Base-by-base conservation (phyloP, 257 asterid genomes). In the Nicotiana undulata region DNA sequence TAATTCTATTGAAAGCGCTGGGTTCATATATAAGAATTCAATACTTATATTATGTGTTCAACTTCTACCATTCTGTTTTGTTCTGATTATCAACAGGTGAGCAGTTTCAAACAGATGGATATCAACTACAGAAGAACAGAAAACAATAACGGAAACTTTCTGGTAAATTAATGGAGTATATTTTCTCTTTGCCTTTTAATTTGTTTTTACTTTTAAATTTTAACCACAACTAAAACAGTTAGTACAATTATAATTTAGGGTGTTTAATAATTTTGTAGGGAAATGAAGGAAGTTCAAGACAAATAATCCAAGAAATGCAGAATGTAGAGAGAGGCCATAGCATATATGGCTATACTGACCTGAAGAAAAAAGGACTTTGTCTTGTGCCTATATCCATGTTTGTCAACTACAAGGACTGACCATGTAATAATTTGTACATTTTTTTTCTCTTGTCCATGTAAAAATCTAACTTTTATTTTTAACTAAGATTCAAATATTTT, bases 361-460 rank as follows among this genome's bases (percentile, higher is more conserved):
- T 89, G 29, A 84, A 85, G 89, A 90, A 85, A 65, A 90, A 82
- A 63, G 94, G 94, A 46, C 63, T 89, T 4, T 92, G 93, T 82
- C 79, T 90, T 75, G 85, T 92, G 86, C 94, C 94, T 18, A 72
- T 88, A 79, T 90, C 94, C 56, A 81, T 86, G 56, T 76, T 90
- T 53, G 72, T 86, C 22, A 76, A 89, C 63, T 86, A 89, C 72
- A 52, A 84, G 6, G 88, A 84, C 9, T 86, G 81, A 84, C 17
- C 18, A 51, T 51, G 56, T 51, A 51, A 11, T 12, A 12, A 13
- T 51, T 37, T 40, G 49, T 40, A 40, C 56, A 51, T 51, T 15
- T 13, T 51, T 51, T 51, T 51, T 12, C 6, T 12, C 56, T 15
- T 1, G 49, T 15, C 56, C 56, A 51, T 51, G 56, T 51, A 51